phyloP scores from a whole-genome alignment of 1,284 basidiomycete species.

The Tilletia walkeri region DNA sequence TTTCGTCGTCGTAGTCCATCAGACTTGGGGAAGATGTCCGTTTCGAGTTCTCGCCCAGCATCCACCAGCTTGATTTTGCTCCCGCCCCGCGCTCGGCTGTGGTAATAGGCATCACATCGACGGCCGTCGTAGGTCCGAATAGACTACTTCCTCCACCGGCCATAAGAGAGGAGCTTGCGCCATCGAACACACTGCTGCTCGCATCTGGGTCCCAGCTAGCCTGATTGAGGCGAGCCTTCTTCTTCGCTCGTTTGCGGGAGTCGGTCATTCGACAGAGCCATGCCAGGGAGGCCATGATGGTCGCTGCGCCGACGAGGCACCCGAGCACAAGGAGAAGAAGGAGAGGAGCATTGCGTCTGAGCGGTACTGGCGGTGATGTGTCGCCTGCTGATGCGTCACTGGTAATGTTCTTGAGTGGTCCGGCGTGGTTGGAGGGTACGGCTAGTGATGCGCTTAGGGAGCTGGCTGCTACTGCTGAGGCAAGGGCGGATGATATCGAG shows the following conservation, averaged over 20 bases:
- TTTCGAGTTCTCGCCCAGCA: constrained; percentile 2
- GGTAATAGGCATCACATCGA: too few relatives aligned
- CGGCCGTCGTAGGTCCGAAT: neutral
- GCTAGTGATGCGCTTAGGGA: neutral
- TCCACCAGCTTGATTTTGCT: neutral
- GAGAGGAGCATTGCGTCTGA: neutral
- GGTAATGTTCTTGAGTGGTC: constrained; percentile 1
- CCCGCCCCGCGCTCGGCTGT: too few relatives aligned
- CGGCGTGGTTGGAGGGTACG: neutral
- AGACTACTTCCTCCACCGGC: constrained; percentile 4
- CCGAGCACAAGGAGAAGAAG: constrained; percentile 5
- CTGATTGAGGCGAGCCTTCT: constrained; percentile 16
- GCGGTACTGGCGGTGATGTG: neutral
- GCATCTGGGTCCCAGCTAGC: constrained; percentile 15
- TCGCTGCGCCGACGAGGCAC: constrained; percentile 15
- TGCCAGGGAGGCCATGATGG: constrained; percentile 1
- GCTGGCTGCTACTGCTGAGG: neutral
- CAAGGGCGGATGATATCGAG: constrained; percentile 1
- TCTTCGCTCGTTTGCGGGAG: constrained; percentile 15
- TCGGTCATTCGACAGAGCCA: constrained; percentile 10
- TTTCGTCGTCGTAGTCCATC: constrained; percentile 12
- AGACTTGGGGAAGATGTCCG: constrained; percentile 6
- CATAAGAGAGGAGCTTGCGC: neutral
- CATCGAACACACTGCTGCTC: constrained; percentile 9
- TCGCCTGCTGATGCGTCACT: neutral